Percentiles rank a stretch among this genome's conserved stretches.
Conservation (phyloP, 2,329 filamentous ascomycete genomes). For the Monilinia polystroma region DNA sequence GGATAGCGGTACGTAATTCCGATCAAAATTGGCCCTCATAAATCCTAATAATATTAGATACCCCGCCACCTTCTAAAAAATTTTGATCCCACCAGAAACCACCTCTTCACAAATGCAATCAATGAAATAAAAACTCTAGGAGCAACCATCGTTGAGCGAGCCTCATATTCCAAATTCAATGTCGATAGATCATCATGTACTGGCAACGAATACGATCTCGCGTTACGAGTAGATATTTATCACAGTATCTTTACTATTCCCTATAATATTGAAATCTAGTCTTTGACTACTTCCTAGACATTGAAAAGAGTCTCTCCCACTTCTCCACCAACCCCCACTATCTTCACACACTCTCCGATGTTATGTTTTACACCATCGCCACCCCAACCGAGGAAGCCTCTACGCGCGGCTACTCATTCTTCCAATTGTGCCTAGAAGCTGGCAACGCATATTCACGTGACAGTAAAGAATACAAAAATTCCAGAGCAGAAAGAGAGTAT, state of each 20-base stretch:
- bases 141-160: conserved; percentile 64
- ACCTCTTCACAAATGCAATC: conserved; percentile 11
- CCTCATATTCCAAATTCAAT: conserved; percentile 50
- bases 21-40: neutral
- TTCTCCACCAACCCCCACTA: conserved; percentile 15
- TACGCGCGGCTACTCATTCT: neutral
- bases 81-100: neutral
- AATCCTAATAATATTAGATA: neutral
- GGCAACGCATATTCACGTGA: neutral
- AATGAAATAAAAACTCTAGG: conserved; percentile 9
- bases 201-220: conserved; percentile 10
- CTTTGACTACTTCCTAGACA: neutral
- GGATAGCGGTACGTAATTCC: conserved; percentile 11
- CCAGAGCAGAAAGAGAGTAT: neutral
- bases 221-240: conserved; percentile 9
- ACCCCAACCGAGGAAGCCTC: conserved; percentile 4
- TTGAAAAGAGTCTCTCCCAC: conserved; percentile 1
- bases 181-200: conserved; percentile 45
- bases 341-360: conserved; percentile 8
- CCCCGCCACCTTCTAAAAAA: conserved; percentile 14
- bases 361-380: conserved; percentile 4
- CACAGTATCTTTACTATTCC: conserved; percentile 4
- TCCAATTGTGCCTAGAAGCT: neutral
- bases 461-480: conserved; percentile 11
- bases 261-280: neutral